A percentile compares a stretch with the other conserved stretches of the same genome.
Conservation (phyloP, 805 yeast genomes). For the Trichomonascus vanleenenianus region DNA sequence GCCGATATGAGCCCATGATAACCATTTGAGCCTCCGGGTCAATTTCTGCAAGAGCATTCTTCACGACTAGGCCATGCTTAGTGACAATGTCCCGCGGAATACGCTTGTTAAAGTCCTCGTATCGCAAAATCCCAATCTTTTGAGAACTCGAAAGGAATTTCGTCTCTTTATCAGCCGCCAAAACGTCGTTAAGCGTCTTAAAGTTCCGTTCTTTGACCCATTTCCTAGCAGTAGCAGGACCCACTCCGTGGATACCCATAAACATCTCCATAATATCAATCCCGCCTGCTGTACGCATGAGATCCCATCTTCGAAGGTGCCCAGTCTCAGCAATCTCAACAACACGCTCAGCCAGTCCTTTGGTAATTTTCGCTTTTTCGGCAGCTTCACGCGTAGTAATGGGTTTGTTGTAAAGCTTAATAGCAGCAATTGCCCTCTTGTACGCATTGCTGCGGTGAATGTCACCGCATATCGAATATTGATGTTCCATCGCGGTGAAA, state of each 20-base stretch:
- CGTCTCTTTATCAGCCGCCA: conserved; percentile 19
- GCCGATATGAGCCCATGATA: conserved; percentile 46
- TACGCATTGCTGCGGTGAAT: no score
- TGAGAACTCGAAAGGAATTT: conserved; percentile 27
- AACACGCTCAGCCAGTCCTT: no score
- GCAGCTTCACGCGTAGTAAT: no score
- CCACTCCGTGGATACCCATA: conserved; percentile 43
- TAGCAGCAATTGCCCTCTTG: no score
- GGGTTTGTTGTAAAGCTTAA: no score
- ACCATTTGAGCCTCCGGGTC: conserved; percentile 32
- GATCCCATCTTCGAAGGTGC: no score
- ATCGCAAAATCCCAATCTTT: conserved; percentile 38
- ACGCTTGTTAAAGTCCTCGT: conserved; percentile 39
- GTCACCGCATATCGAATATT: no score
- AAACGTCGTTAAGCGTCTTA: conserved; percentile 34
- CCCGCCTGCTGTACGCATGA: no score
- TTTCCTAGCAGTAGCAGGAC: conserved; percentile 34
- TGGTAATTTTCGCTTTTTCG: no score
- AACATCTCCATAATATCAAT: conserved; percentile 27
- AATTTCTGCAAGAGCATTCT: conserved; percentile 21
- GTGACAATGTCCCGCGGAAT: conserved; percentile 42
- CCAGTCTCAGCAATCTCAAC: no score
- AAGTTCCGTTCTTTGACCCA: conserved; percentile 34
- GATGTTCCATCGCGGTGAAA: no score
- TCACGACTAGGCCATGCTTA: conserved; percentile 33